A percentile compares a stretch with the other conserved stretches of the same genome.
phyloP scores from a whole-genome alignment of 169 alveolate species.

The Babesia gibsoni region DNA sequence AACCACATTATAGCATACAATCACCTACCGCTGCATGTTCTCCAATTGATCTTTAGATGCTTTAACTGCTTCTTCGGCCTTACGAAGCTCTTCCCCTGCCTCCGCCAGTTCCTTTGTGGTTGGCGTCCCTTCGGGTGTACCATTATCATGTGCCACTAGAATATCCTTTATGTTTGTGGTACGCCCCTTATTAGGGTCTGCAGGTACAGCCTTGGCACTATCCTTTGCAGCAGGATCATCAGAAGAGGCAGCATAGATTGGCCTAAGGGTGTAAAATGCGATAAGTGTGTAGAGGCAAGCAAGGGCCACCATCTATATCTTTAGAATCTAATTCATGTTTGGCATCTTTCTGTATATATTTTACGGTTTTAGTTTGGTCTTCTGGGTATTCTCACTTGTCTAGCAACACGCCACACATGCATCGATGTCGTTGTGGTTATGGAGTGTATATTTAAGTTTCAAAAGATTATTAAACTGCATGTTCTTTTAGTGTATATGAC shows the following conservation, averaged over 20 bases:
- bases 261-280: not conserved
- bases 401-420: no score
- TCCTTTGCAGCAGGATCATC: no score
- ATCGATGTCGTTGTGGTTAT: no score
- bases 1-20: not conserved
- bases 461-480: no score
- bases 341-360: no score
- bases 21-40: constrained; percentile 18
- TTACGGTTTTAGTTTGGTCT: no score
- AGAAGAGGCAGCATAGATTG: no score
- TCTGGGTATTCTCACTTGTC: no score
- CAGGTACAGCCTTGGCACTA: no score
- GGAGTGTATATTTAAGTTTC: no score
- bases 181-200: no score
- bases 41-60: constrained; percentile 28
- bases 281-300: constrained; percentile 20
- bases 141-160: not conserved
- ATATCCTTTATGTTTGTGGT: not conserved
- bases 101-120: constrained; percentile 20
- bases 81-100: constrained; percentile 27
- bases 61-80: constrained; percentile 11
- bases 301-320: constrained; percentile 20
- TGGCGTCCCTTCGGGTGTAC: constrained; percentile 25
- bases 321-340: not conserved
- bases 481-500: no score